phyloP scores from a whole-genome alignment of 78 protist species.

The Creolimax fragrantissima region DNA sequence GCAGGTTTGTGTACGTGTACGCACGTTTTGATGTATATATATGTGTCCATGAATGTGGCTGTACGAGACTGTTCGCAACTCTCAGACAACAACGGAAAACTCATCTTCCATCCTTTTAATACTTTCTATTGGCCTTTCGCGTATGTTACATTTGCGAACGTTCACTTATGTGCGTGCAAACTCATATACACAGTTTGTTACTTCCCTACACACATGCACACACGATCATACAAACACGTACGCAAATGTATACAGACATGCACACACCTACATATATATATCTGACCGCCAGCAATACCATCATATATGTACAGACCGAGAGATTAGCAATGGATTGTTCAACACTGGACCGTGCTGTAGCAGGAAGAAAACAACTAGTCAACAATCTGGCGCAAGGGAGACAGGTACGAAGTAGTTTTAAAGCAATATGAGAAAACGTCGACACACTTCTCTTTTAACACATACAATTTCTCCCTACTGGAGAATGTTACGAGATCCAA shows the following conservation, averaged over 20 bases:
- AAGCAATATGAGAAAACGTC: no score
- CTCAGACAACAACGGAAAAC: background rate
- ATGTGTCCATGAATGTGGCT: background rate
- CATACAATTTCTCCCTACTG: no score
- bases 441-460: no score
- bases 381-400: no score
- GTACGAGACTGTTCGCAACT: background rate
- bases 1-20: background rate
- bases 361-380: no score
- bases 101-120: background rate
- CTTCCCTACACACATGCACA: background rate
- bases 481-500: no score
- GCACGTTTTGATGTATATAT: background rate
- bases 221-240: background rate
- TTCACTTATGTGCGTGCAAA: background rate
- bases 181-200: background rate
- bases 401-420: no score
- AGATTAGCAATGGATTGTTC: background rate
- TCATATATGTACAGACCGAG: background rate
- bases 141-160: background rate
- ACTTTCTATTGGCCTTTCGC: background rate
- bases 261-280: background rate
- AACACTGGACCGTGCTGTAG: no score
- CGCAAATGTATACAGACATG: background rate
- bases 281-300: background rate